These are phyloP conservation scores for Agaricus sinodeliciosus DNA, from an alignment of 768 basidiomycete species.

Conservation along the genomic window DNA sequence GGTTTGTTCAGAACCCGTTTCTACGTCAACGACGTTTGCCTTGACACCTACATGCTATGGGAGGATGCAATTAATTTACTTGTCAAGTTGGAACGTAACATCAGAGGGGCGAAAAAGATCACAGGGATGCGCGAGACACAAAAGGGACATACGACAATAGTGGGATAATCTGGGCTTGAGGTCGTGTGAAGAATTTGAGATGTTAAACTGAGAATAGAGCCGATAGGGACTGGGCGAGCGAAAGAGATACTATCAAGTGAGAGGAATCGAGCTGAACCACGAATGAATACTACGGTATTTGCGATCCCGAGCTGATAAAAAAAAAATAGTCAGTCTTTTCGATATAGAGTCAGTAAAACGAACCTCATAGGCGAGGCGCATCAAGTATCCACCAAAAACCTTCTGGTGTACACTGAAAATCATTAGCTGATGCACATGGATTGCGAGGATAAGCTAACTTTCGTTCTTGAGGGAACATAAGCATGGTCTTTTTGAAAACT, in stretches of 20 bases:
- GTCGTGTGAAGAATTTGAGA: slow-evolving; percentile 64
- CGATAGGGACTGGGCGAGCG: slow-evolving; percentile 75
- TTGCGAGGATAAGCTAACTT: slow-evolving; percentile 43
- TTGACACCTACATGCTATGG: slow-evolving; percentile 63
- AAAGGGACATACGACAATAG: slow-evolving; percentile 46
- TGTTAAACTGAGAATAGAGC: slow-evolving; percentile 69
- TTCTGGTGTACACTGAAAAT: slow-evolving; percentile 66
- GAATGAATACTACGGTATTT: slow-evolving; percentile 64
- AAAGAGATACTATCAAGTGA: slow-evolving; percentile 80
- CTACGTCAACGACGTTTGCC: slow-evolving; percentile 65
- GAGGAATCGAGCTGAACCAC: slow-evolving; percentile 60
- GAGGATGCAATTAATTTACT: not conserved
- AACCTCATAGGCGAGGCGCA: slow-evolving; percentile 69
- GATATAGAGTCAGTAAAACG: not conserved
- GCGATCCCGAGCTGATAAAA: slow-evolving; percentile 58
- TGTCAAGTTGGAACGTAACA: not conserved
- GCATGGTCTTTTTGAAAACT: slow-evolving; percentile 55
- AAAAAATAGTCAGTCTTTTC: not conserved
- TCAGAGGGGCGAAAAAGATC: not conserved
- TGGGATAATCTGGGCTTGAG: slow-evolving; percentile 40
- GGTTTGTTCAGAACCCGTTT: slow-evolving; percentile 55
- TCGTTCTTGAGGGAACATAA: slow-evolving; percentile 84
- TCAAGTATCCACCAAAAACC: slow-evolving; percentile 69
- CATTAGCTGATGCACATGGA: not conserved
- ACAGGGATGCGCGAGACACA: not conserved